These are phyloP conservation scores for Pneumocystis murina DNA, from an alignment of 1,139 yeast genomes.

Conservation along the genomic window DNA sequence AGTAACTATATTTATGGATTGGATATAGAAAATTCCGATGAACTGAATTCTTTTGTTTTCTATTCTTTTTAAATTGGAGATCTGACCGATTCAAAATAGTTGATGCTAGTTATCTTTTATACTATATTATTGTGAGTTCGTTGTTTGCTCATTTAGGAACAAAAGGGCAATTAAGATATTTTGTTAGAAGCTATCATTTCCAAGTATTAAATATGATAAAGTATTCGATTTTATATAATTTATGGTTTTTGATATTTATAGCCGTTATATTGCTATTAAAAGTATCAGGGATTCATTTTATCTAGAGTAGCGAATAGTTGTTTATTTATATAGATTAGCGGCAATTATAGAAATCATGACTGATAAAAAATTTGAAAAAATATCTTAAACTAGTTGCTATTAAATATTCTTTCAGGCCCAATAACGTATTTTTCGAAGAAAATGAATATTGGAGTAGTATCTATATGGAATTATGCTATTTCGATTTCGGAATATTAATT, in stretches of 20 bases:
- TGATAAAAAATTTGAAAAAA: constrained; percentile 48
- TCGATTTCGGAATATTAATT: constrained; percentile 18
- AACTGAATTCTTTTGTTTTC: constrained; percentile 75
- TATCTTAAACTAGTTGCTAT: constrained; percentile 59
- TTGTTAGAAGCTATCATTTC: constrained; percentile 60
- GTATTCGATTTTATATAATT: neutral
- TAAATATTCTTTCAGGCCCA: constrained; percentile 50
- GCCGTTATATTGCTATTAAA: constrained; percentile 68
- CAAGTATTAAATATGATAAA: constrained; percentile 61
- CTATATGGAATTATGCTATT: constrained; percentile 64
- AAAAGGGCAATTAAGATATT: too few species aligned
- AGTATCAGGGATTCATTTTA: constrained; percentile 66
- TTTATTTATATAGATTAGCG: constrained; percentile 37
- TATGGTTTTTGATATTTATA: neutral
- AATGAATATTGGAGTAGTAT: constrained; percentile 51
- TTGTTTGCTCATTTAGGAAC: too few species aligned
- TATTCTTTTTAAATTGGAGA: constrained; percentile 57
- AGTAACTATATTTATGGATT: constrained; percentile 29
- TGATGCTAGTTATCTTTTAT: constrained; percentile 45
- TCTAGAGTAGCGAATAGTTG: constrained; percentile 62
- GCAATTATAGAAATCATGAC: constrained; percentile 31
- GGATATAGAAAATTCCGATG: constrained; percentile 45
- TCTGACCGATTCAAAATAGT: constrained; percentile 24
- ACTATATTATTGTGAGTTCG: constrained; percentile 54
- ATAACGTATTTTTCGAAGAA: constrained; percentile 66